These are phyloP conservation scores for Sugiyamaella castrensis DNA, from an alignment of 1,139 yeast genomes.

Conservation along the genomic window DNA sequence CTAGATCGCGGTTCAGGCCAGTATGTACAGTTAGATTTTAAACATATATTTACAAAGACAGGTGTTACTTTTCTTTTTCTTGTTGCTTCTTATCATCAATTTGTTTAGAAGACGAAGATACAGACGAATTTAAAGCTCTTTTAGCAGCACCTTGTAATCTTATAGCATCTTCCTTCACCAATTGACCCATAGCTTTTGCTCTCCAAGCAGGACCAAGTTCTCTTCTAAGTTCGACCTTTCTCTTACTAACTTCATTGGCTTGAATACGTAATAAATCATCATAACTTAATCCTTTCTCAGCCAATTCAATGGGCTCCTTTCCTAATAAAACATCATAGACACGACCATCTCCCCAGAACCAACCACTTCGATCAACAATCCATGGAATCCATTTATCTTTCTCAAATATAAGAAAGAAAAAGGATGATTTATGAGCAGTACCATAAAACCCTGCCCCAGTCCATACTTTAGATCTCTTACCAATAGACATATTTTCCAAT, in stretches of 20 bases:
- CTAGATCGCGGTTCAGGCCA: too few relatives aligned
- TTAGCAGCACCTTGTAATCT: constrained; percentile 23
- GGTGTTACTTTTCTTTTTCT: neutral
- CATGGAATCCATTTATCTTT: constrained; percentile 56
- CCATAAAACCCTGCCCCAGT: constrained; percentile 88
- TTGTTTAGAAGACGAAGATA: constrained; percentile 9
- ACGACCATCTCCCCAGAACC: constrained; percentile 90
- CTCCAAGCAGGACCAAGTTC: constrained; percentile 42
- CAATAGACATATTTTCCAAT: constrained; percentile 51
- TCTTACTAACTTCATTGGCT: constrained; percentile 31
- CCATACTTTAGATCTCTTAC: constrained; percentile 66
- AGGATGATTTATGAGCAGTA: constrained; percentile 69
- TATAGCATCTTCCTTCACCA: constrained; percentile 37
- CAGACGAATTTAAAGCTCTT: constrained; percentile 17
- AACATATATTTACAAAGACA: neutral
- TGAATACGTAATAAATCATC: constrained; percentile 45
- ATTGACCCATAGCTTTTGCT: constrained; percentile 34
- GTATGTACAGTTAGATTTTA: constrained; percentile 5
- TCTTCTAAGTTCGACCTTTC: constrained; percentile 36
- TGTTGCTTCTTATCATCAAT: neutral
- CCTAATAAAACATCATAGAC: constrained; percentile 79
- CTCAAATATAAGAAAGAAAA: constrained; percentile 70
- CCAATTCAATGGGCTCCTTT: constrained; percentile 68
- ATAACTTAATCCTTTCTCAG: constrained; percentile 72
- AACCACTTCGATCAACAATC: constrained; percentile 81